Conservation (phyloP, 768 basidiomycete genomes). For the Russula emetica region DNA sequence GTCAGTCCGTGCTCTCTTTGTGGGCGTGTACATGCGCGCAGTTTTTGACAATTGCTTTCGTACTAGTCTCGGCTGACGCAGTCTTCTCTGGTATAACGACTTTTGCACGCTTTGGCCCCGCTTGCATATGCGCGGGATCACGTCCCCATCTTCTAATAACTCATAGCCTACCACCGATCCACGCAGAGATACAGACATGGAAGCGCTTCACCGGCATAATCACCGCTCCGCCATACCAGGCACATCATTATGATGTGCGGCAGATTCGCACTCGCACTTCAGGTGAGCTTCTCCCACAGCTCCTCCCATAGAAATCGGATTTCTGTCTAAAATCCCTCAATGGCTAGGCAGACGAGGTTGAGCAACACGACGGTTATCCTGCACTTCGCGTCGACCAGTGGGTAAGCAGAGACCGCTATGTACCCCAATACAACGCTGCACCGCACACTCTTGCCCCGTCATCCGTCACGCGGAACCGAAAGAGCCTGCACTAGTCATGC, state of each 20-base stretch:
- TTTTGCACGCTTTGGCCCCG: no score
- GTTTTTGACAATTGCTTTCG: background rate
- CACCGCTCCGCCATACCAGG: background rate
- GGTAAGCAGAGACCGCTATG: slow-evolving; percentile 55
- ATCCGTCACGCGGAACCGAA: slow-evolving; percentile 42
- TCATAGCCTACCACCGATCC: no score
- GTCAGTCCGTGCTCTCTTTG: slow-evolving; percentile 33
- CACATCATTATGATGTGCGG: slow-evolving; percentile 53
- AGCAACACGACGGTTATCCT: slow-evolving; percentile 44
- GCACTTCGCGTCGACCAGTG: slow-evolving; percentile 49
- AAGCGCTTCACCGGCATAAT: background rate
- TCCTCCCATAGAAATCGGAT: background rate
- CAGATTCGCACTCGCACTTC: slow-evolving; percentile 52
- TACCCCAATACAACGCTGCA: slow-evolving; percentile 75
- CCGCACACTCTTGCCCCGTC: slow-evolving; percentile 78
- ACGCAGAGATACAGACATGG: no score
- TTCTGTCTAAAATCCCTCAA: background rate
- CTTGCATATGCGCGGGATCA: no score
- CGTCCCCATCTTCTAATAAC: no score
- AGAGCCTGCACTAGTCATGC: slow-evolving; percentile 47
- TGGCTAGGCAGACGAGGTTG: slow-evolving; percentile 19
- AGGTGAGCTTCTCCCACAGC: slow-evolving; percentile 40
- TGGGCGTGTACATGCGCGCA: background rate
- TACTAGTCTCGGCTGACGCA: slow-evolving; percentile 66
- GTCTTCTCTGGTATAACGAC: slow-evolving; percentile 80